Percentiles rank a stretch among this genome's conserved stretches.
Conservation (phyloP, 2,329 filamentous ascomycete genomes). For the Claviceps capensis region DNA sequence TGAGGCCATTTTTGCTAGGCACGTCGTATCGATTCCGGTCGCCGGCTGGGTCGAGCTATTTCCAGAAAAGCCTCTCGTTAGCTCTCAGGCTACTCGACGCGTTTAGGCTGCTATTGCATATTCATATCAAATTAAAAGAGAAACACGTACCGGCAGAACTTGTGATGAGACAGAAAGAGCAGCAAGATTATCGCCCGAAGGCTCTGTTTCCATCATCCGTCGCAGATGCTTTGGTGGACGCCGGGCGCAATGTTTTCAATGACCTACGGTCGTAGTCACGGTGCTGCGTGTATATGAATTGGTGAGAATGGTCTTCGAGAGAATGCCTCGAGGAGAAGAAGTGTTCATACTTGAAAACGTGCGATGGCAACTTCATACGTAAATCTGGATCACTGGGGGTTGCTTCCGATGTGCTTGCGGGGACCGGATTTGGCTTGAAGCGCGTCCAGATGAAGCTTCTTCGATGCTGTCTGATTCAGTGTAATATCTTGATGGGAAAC, state of each 20-base stretch:
- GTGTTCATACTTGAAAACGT: background rate
- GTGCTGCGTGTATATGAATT: background rate
- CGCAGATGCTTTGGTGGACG: constrained; percentile 13
- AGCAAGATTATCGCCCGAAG: constrained; percentile 37
- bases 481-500: background rate
- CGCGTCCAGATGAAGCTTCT: background rate
- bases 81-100: background rate
- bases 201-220: constrained; percentile 53
- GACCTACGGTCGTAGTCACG: constrained; percentile 10
- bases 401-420: background rate
- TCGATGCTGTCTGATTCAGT: background rate
- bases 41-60: constrained; percentile 24
- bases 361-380: background rate
- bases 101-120: background rate
- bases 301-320: background rate
- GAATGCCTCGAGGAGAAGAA: background rate
- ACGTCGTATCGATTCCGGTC: constrained; percentile 30
- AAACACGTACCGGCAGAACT: constrained; percentile 26
- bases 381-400: background rate
- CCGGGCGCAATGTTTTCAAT: constrained; percentile 15
- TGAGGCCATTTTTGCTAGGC: constrained; percentile 34
- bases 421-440: background rate
- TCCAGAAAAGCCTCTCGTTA: background rate
- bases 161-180: constrained; percentile 37
- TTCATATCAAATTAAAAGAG: background rate